These are phyloP conservation scores for Colletotrichum abscissum DNA, from an alignment of 2,329 filamentous ascomycete species.

Conservation along the genomic window DNA sequence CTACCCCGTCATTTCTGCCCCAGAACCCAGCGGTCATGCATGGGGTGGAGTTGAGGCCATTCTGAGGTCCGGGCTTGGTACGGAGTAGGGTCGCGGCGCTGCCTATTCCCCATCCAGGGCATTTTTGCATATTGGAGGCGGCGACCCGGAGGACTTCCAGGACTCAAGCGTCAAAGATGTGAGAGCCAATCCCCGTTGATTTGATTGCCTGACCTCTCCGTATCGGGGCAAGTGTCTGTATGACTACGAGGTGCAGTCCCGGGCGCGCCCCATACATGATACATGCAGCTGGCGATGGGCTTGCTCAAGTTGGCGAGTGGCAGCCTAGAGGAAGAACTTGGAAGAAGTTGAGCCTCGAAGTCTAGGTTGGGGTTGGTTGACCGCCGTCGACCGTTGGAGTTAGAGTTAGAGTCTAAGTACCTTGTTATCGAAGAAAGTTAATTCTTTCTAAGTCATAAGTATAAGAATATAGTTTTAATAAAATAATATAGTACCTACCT, in stretches of 20 bases:
- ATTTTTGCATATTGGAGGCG: not conserved
- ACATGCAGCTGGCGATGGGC: not conserved
- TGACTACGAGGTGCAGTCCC: not conserved
- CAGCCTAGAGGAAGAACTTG: not conserved
- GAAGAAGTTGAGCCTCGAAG: not conserved
- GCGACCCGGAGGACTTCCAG: not conserved
- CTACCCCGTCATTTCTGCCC: not conserved
- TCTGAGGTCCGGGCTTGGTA: slow-evolving; percentile 11
- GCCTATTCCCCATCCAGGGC: not conserved
- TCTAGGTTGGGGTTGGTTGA: not conserved
- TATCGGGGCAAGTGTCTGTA: not conserved
- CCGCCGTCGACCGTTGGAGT: not conserved
- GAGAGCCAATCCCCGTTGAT: not conserved
- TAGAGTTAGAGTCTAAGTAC: not conserved
- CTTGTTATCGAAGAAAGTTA: no score
- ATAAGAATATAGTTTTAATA: no score
- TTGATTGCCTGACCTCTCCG: not conserved
- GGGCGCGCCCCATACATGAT: not conserved
- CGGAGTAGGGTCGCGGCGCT: not conserved
- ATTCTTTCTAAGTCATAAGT: no score
- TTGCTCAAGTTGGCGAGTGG: not conserved
- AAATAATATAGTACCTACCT: no score
- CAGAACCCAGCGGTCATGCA: not conserved
- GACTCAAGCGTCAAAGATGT: no score
- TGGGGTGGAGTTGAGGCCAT: slow-evolving; percentile 6